Conservation (phyloP, 2,329 filamentous ascomycete species). For the Ceratocystis smalleyi region DNA sequence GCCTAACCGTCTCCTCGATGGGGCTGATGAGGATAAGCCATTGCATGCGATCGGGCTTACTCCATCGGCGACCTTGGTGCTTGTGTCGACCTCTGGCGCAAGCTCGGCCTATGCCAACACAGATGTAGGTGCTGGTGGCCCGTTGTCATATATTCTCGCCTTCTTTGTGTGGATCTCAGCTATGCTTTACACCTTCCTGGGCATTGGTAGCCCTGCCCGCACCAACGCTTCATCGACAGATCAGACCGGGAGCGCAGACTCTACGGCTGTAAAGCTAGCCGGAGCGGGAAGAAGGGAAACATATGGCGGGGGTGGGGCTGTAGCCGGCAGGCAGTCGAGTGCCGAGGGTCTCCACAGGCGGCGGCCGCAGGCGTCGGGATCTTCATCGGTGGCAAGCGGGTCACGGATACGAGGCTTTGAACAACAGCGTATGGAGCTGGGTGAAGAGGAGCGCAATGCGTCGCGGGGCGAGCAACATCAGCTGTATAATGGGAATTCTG, state of each 20-base stretch:
- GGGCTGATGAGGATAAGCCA: conserved; percentile 54
- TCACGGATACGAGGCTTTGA: conserved; percentile 20
- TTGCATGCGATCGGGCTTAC: conserved; percentile 56
- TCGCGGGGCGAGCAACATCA: conserved; percentile 47
- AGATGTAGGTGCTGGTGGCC: not conserved
- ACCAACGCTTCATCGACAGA: not conserved
- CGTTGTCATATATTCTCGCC: conserved; percentile 23
- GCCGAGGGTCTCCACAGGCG: conserved; percentile 10
- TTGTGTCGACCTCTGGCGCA: conserved; percentile 48
- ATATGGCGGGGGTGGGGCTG: not conserved
- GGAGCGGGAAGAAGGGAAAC: conserved; percentile 16
- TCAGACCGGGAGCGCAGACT: not conserved
- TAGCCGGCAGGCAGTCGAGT: not conserved
- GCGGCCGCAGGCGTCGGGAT: not conserved
- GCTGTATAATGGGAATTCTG: conserved; percentile 84
- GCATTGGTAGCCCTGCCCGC: conserved; percentile 1
- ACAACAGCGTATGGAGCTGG: not conserved
- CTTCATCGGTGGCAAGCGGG: not conserved
- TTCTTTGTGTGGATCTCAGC: conserved; percentile 26
- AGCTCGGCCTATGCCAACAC: conserved; percentile 27
- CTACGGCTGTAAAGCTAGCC: not conserved
- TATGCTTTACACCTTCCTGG: not conserved
- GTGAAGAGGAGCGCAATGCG: conserved; percentile 24
- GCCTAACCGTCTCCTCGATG: conserved; percentile 58
- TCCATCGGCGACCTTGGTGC: conserved; percentile 68